These are phyloP conservation scores for Selaginella tamariscina DNA, from an alignment of 75 land plant genomes.

Conservation along the genomic window DNA sequence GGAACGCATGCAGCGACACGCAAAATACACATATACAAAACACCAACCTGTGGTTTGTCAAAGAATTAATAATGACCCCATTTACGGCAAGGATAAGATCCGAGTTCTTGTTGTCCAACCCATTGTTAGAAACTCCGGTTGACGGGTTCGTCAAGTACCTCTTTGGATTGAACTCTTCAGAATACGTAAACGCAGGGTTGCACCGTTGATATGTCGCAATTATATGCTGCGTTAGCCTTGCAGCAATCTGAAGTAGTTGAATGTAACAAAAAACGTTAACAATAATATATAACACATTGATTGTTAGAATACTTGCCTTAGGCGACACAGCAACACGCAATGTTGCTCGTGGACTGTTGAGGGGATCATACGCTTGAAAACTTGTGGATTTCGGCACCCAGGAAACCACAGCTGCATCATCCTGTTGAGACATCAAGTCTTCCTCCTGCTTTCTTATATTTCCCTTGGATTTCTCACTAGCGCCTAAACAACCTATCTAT, in stretches of 20 bases:
- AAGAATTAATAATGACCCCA: conserved; percentile 41
- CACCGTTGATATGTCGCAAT: conserved; percentile 62
- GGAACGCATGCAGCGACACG: background rate
- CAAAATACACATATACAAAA: background rate
- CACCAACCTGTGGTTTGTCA: conserved; percentile 45
- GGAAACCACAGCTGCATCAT: too few species aligned
- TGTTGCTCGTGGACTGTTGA: too few species aligned
- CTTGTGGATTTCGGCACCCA: too few species aligned
- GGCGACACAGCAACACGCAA: too few species aligned
- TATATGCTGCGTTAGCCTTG: conserved; percentile 61
- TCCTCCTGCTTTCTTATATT: too few species aligned
- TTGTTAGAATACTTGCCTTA: too few species aligned
- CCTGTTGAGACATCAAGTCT: too few species aligned
- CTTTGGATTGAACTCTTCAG: conserved; percentile 53
- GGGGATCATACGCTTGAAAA: too few species aligned
- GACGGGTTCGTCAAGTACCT: conserved; percentile 74
- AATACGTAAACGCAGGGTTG: conserved; percentile 49
- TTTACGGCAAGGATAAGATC: conserved; percentile 70
- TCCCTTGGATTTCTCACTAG: too few species aligned
- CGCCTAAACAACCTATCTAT: too few species aligned
- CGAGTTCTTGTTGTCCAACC: conserved; percentile 70
- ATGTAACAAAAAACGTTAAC: too few species aligned
- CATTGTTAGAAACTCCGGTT: conserved; percentile 61
- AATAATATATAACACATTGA: too few species aligned
- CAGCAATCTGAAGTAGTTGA: conserved; percentile 65